Evolutionary conservation across 108 stramenopile species (phyloP), one percentile per base, ranked within the genome.

Genomic region (Skeletonema grethae): DNA sequence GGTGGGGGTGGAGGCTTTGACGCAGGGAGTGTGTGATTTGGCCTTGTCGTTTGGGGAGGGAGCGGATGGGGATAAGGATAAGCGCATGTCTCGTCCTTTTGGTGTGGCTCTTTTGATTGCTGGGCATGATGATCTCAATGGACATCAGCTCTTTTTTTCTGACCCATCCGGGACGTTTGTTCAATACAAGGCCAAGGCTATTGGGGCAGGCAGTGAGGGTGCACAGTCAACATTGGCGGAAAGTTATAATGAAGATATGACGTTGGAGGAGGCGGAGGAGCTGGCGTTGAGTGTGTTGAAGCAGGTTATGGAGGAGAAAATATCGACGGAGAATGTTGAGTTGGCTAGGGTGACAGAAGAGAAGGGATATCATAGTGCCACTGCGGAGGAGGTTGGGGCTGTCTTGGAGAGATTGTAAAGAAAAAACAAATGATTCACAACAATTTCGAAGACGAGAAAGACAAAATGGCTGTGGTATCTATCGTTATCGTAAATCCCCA

Each of bases 231-330:
- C 95, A 61, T 63, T 99, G 31, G 85, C 93, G 77, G 99, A 99
- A 82, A 87, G 86, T 61, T 99, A 97, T 76, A 92, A 87, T 50
- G 95, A 96, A 64, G 83, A 83, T 39, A 87, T 99, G 88, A 96
- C 98, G 2, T 72, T 99, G 72, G 85, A 87, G 57, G 98, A 99
- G 69, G 99, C 98, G 7, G 97, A 98, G 80, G 85, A 91, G 15
- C 81, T 98, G 68, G 96, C 97, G 0, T 73, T 98, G 65, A 82
- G 72, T 48, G 97, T 96, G 7, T 84, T 99, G 72, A 98, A 98
- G 82, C 96, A 97, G 84, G 98, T 99, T 55, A 99, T 99, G 99
- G 99, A 99, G 85, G 99, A 99, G 80, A 98, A 97, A 84, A 95
- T 99, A 69, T 95, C 85, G 5, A 87, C 83, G 29, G 96, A 97